A percentile compares a stretch with the other conserved stretches of the same genome.
Evolutionary conservation across 345 rosid genomes (phyloP).

Genomic region (Eucalyptus viminalis): DNA sequence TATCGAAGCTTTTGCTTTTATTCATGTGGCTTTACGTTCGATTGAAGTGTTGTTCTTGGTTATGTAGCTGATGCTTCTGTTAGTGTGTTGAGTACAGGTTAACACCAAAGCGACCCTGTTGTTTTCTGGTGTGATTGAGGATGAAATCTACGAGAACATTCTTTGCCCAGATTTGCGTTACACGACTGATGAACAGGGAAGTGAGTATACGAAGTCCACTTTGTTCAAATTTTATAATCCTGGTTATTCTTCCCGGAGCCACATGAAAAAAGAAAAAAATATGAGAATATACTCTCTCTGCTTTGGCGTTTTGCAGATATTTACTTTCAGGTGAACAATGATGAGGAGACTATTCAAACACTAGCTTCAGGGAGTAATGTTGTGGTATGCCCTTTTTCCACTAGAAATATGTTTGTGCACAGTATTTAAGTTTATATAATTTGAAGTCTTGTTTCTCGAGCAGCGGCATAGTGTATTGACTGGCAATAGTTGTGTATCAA

Average conservation of each 20-base stretch:
- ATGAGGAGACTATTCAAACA: conserved; percentile 64
- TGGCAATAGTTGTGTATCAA: neutral
- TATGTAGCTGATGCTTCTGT: conserved; percentile 33
- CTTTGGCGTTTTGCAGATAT: conserved; percentile 38
- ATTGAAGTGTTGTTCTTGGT: neutral
- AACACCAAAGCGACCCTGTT: conserved; percentile 72
- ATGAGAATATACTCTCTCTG: neutral
- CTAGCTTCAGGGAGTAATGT: conserved; percentile 52
- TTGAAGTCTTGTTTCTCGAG: neutral
- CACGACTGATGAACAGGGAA: conserved; percentile 76
- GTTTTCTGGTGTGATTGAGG: conserved; percentile 46
- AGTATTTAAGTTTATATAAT: neutral
- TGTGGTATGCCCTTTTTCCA: conserved; percentile 50
- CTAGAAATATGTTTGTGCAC: neutral
- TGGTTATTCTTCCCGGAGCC: neutral
- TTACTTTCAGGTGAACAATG: conserved; percentile 76
- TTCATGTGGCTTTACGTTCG: neutral
- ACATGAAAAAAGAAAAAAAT: neutral
- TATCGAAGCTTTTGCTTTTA: neutral
- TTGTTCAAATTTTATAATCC: neutral
- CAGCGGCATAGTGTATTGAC: neutral
- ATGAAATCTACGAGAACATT: conserved; percentile 64
- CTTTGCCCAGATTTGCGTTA: conserved; percentile 85
- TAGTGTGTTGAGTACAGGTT: conserved; percentile 68
- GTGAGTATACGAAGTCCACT: conserved; percentile 24